Conservation (phyloP, 2,329 filamentous ascomycete genomes). For the Aspergillus flavus region DNA sequence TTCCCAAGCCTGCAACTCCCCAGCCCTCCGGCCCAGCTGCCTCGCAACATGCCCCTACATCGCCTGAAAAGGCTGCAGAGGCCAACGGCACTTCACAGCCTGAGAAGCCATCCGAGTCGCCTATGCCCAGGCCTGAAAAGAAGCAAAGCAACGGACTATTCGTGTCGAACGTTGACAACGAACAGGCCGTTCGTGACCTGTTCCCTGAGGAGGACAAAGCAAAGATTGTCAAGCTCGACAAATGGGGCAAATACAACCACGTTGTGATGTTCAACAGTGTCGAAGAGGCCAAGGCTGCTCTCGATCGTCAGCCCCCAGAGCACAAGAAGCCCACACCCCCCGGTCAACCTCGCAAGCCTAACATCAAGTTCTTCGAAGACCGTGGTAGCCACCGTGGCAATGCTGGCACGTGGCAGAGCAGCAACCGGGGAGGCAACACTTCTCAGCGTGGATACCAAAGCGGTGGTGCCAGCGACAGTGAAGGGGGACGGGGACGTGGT, state of each 20-base stretch:
- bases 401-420: constrained; percentile 59
- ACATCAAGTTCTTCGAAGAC: constrained; percentile 81
- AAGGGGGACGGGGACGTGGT: constrained; percentile 60
- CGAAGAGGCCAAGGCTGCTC: constrained; percentile 78
- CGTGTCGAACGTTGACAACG: constrained; percentile 80
- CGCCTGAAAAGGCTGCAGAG: constrained; percentile 53
- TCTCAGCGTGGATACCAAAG: constrained; percentile 79
- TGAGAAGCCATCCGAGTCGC: constrained; percentile 43
- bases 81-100: constrained; percentile 56
- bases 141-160: constrained; percentile 83
- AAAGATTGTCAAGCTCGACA: constrained; percentile 76
- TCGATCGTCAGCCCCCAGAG: constrained; percentile 73
- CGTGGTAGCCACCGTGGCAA: constrained; percentile 58
- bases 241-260: constrained; percentile 69
- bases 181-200: constrained; percentile 79
- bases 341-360: constrained; percentile 75
- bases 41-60: constrained; percentile 44
- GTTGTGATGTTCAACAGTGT: constrained; percentile 80
- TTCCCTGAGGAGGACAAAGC: constrained; percentile 80
- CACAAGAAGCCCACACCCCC: constrained; percentile 69
- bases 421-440: constrained; percentile 65
- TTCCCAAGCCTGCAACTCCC: constrained; percentile 43
- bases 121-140: constrained; percentile 62
- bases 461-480: constrained; percentile 76
- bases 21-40: constrained; percentile 42